Conservation (phyloP, 495 filamentous ascomycete genomes). For the Xylaria bambusicola region DNA sequence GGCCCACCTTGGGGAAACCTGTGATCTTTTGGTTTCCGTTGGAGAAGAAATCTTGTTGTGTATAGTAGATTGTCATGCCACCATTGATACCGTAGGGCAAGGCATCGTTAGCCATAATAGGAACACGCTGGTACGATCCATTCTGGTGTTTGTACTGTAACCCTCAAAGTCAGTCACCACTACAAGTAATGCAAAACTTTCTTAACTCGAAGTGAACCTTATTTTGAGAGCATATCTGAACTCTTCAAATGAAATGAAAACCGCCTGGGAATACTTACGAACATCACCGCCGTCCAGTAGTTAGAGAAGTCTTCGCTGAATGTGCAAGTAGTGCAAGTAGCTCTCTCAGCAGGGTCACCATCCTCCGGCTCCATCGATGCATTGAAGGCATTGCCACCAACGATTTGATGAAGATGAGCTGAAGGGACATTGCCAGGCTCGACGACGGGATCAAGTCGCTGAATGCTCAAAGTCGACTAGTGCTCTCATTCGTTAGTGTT, state of each 20-base stretch:
- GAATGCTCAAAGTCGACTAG: constrained; percentile 48
- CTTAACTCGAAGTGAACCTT: no score
- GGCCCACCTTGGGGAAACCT: constrained; percentile 47
- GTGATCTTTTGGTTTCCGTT: constrained; percentile 53
- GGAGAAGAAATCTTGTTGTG: constrained; percentile 49
- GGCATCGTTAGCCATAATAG: constrained; percentile 51
- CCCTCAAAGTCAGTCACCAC: neutral
- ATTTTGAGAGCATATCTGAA: neutral
- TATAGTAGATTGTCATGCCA: constrained; percentile 58
- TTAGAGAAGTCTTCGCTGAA: constrained; percentile 53
- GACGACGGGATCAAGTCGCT: constrained; percentile 52
- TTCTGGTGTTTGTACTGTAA: constrained; percentile 49
- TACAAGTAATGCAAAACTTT: no score
- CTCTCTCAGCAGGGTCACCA: constrained; percentile 44
- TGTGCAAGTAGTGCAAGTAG: constrained; percentile 49
- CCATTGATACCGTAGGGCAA: constrained; percentile 51
- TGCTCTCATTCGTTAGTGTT: neutral
- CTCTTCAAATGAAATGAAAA: no score
- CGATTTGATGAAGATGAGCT: constrained; percentile 54
- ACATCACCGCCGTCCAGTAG: constrained; percentile 55
- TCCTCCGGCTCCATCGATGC: constrained; percentile 42
- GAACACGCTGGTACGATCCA: constrained; percentile 54
- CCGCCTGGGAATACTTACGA: constrained; percentile 20
- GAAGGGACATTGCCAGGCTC: constrained; percentile 48
- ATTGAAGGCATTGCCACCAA: constrained; percentile 55